phyloP scores from a whole-genome alignment of 1,284 basidiomycete species.

The Crepidotus sp. region DNA sequence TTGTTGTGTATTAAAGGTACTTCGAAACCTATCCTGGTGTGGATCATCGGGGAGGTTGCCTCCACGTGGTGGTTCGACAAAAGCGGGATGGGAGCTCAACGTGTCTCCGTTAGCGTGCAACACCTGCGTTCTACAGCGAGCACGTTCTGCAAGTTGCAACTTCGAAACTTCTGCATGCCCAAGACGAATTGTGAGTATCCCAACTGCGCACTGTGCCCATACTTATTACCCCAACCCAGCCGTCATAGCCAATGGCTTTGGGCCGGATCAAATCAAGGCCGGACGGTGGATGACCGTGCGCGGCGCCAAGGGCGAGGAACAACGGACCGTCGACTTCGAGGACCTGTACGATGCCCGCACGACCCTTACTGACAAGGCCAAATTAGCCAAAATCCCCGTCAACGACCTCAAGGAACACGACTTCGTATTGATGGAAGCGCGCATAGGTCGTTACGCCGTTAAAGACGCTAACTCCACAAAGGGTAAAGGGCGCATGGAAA shows the following conservation, averaged over 20 bases:
- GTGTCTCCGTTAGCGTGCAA: background rate
- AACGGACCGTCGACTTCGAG: background rate
- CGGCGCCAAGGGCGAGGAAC: background rate
- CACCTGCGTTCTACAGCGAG: background rate
- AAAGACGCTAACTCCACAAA: background rate
- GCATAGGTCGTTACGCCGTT: background rate
- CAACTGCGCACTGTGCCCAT: background rate
- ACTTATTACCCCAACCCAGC: background rate
- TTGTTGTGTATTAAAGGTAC: background rate
- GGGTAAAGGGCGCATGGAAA: background rate
- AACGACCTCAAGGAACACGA: background rate
- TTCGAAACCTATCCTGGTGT: background rate
- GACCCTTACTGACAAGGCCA: background rate
- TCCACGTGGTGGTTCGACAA: background rate
- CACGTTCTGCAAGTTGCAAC: background rate
- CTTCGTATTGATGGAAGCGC: background rate
- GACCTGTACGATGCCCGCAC: background rate
- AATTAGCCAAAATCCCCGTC: background rate
- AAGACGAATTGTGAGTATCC: background rate
- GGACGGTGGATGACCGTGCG: background rate
- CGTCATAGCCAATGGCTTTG: background rate
- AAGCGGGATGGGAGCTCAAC: background rate
- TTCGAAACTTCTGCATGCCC: background rate
- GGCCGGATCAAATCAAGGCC: background rate
- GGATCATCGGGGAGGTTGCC: background rate